Evolutionary conservation across 805 yeast genomes (phyloP).

Genomic region (Teunomyces tritomae): DNA sequence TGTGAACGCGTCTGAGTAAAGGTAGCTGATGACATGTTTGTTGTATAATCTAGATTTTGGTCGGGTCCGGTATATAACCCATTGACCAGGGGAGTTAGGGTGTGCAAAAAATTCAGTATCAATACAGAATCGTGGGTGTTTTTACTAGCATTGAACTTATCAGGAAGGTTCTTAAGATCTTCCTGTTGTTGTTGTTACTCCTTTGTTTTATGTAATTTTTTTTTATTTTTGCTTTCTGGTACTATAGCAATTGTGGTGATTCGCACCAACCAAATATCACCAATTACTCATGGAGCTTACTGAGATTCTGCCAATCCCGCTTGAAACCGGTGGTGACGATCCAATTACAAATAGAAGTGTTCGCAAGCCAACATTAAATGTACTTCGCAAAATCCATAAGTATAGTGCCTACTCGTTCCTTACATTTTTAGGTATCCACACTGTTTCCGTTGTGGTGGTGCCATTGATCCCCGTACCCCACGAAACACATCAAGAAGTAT

Average conservation of each 20-base stretch:
- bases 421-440: constrained; percentile 57
- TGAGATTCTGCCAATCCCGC: background rate
- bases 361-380: background rate
- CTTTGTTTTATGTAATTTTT: background rate
- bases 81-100: background rate
- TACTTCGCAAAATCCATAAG: constrained; percentile 42
- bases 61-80: background rate
- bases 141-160: background rate
- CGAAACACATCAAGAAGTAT: constrained; percentile 47
- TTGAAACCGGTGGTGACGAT: background rate
- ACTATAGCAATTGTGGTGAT: background rate
- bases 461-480: constrained; percentile 47
- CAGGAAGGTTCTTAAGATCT: no score
- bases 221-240: no score
- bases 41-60: background rate
- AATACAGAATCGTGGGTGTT: background rate
- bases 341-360: background rate
- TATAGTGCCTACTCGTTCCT: constrained; percentile 60
- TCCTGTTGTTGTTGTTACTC: background rate
- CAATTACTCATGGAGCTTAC: background rate
- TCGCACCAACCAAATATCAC: background rate
- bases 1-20: constrained; percentile 70
- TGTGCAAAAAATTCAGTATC: background rate
- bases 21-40: constrained; percentile 34
- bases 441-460: constrained; percentile 49